Evolutionary conservation across 176 grass and related monocot species (phyloP).

Genomic region (Aegilops umbellulata): DNA sequence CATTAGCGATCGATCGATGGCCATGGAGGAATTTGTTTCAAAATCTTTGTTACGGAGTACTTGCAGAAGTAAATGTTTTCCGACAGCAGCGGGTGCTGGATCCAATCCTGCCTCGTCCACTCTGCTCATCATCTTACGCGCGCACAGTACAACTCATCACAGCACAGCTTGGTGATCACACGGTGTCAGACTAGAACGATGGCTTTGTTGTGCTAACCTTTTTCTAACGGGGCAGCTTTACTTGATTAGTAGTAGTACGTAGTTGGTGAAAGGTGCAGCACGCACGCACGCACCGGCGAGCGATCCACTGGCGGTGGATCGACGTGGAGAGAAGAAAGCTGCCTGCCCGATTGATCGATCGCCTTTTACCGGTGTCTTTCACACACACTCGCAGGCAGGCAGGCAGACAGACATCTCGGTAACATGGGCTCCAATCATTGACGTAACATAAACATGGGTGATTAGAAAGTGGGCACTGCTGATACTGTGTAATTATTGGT

Average conservation of each 20-base stretch:
- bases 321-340: slow-evolving; percentile 3
- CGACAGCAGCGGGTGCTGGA: too few species aligned
- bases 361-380: slow-evolving; percentile 37
- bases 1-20: not conserved
- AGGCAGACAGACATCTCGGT: not conserved
- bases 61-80: not conserved
- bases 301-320: too few species aligned
- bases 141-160: not conserved
- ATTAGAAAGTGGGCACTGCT: not conserved
- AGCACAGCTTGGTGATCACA: not conserved
- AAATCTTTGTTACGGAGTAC: too few species aligned
- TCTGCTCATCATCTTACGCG: too few species aligned
- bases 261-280: not conserved
- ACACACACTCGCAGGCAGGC: too few species aligned
- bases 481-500: not conserved
- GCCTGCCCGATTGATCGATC: not conserved
- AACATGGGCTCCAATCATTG: slow-evolving; percentile 49
- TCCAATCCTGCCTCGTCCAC: too few species aligned
- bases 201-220: not conserved
- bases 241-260: not conserved
- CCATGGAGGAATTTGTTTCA: not conserved
- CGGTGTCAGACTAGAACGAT: too few species aligned
- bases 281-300: too few species aligned
- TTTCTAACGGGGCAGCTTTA: not conserved
- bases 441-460: not conserved